These are phyloP conservation scores for Geotrichum reessii DNA, from an alignment of 1,139 yeast species.

Conservation along the genomic window DNA sequence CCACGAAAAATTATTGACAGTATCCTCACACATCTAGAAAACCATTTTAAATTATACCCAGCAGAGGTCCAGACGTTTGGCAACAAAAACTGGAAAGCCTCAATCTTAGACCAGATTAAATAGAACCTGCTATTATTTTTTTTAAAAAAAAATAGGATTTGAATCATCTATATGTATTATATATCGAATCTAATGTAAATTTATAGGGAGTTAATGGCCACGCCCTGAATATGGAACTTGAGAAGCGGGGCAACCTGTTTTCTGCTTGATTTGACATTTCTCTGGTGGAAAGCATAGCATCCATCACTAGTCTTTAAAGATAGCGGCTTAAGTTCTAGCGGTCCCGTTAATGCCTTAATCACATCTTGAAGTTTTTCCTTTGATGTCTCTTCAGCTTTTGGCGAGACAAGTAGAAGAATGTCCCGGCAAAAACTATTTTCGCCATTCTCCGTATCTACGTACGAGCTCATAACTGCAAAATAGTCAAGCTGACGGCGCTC, in stretches of 20 bases:
- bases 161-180: background rate
- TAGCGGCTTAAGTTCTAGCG: slow-evolving; percentile 34
- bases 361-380: slow-evolving; percentile 30
- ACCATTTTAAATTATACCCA: slow-evolving; percentile 3
- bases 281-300: slow-evolving; percentile 42
- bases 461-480: slow-evolving; percentile 59
- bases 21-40: slow-evolving; percentile 5
- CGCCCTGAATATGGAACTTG: slow-evolving; percentile 27
- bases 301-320: slow-evolving; percentile 3
- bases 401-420: slow-evolving; percentile 40
- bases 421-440: slow-evolving; percentile 49
- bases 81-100: slow-evolving; percentile 12
- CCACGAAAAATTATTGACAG: slow-evolving; percentile 8
- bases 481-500: slow-evolving; percentile 46
- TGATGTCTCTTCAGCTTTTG: slow-evolving; percentile 14
- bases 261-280: slow-evolving; percentile 58
- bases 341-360: slow-evolving; percentile 34
- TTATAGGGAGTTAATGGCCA: slow-evolving; percentile 19
- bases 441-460: slow-evolving; percentile 34
- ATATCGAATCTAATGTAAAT: background rate
- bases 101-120: slow-evolving; percentile 6
- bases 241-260: slow-evolving; percentile 75
- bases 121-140: background rate
- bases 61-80: background rate
- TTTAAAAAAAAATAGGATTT: too few species aligned